These are phyloP conservation scores for Staphylotrichum longicolle DNA, from an alignment of 495 filamentous ascomycete species.

Conservation along the genomic window DNA sequence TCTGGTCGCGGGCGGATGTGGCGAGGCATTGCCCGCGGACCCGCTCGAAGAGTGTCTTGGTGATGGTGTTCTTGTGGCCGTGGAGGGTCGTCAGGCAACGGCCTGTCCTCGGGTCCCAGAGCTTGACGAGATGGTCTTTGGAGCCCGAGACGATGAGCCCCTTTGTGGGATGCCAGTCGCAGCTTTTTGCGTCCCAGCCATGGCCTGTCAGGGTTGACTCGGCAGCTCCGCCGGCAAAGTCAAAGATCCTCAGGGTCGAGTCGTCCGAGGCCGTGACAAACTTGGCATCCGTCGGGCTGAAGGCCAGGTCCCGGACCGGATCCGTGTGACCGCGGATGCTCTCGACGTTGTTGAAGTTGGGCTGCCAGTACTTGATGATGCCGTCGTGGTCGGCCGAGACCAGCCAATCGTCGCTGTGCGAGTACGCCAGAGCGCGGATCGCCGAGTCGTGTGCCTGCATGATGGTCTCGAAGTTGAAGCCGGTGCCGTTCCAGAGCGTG, in stretches of 20 bases:
- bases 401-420: slow-evolving; percentile 94
- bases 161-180: slow-evolving; percentile 97
- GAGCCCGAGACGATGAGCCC: slow-evolving; percentile 93
- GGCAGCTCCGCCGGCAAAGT: slow-evolving; percentile 82
- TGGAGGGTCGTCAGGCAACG: slow-evolving; percentile 90
- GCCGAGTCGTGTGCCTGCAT: slow-evolving; percentile 96
- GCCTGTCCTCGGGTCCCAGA: slow-evolving; percentile 92
- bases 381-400: slow-evolving; percentile 94
- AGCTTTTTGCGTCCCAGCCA: slow-evolving; percentile 92
- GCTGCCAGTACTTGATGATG: slow-evolving; percentile 97
- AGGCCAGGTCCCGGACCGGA: slow-evolving; percentile 86
- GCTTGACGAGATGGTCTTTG: slow-evolving; percentile 94
- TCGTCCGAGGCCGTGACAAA: slow-evolving; percentile 97
- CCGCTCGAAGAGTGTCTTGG: slow-evolving; percentile 81
- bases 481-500: slow-evolving; percentile 97
- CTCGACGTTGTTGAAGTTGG: slow-evolving; percentile 98
- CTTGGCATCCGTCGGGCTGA: slow-evolving; percentile 88
- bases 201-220: slow-evolving; percentile 83
- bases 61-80: slow-evolving; percentile 96
- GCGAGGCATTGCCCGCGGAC: slow-evolving; percentile 80
- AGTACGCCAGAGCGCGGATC: slow-evolving; percentile 83
- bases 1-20: slow-evolving; percentile 88
- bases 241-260: slow-evolving; percentile 87
- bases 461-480: slow-evolving; percentile 98
- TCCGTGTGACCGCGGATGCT: slow-evolving; percentile 87